A percentile compares a stretch with the other conserved stretches of the same genome.
These are phyloP conservation scores for Penicillium oxalicum DNA, from an alignment of 2,329 filamentous ascomycete genomes.

Conservation along the genomic window DNA sequence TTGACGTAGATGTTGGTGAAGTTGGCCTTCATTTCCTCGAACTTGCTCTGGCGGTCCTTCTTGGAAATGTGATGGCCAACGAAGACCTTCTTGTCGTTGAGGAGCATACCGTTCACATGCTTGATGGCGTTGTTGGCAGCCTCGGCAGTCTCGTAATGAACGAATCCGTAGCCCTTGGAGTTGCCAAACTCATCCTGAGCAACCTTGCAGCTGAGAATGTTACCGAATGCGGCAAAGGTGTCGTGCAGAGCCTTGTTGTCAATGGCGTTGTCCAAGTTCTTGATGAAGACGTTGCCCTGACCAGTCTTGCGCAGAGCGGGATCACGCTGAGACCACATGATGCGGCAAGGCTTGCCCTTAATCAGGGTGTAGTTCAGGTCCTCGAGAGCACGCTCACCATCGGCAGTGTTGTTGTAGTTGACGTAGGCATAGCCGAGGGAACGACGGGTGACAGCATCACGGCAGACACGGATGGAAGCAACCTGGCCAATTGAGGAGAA, in stretches of 20 bases:
- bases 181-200: slow-evolving; percentile 93
- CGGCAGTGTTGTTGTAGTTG: slow-evolving; percentile 97
- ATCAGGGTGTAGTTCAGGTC: slow-evolving; percentile 99
- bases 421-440: slow-evolving; percentile 99
- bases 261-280: slow-evolving; percentile 97
- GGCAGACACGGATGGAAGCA: slow-evolving; percentile 98
- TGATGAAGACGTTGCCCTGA: slow-evolving; percentile 99
- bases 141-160: slow-evolving; percentile 99
- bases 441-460: slow-evolving; percentile 95
- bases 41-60: slow-evolving; percentile 99
- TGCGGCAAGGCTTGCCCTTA: slow-evolving; percentile 97
- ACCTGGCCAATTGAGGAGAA: slow-evolving; percentile 99
- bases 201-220: slow-evolving; percentile 99
- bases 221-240: slow-evolving; percentile 97
- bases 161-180: slow-evolving; percentile 98
- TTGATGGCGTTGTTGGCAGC: slow-evolving; percentile 96
- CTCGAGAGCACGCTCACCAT: slow-evolving; percentile 97
- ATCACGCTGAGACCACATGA: slow-evolving; percentile 99
- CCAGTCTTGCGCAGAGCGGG: slow-evolving; percentile 98
- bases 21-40: slow-evolving; percentile 99
- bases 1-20: slow-evolving; percentile 99
- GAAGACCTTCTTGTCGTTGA: slow-evolving; percentile 99
- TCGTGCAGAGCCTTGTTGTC: slow-evolving; percentile 99
- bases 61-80: slow-evolving; percentile 99
- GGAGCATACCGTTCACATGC: slow-evolving; percentile 98